phyloP scores from a whole-genome alignment of 345 rosid genomes.

The Populus deltoides region DNA sequence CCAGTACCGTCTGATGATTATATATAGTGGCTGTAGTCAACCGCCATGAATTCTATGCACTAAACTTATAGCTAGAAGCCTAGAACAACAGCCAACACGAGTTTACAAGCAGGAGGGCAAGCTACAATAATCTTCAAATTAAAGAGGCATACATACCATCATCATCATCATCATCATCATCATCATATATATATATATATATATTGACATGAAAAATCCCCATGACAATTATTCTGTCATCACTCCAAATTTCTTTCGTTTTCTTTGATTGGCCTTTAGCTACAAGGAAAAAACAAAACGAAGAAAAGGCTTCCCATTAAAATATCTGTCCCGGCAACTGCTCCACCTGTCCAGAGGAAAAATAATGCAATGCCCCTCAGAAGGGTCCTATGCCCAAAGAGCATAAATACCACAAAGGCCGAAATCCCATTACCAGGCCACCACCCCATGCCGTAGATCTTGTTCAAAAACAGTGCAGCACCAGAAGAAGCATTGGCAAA shows the following conservation, averaged over 20 bases:
- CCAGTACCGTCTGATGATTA: neutral
- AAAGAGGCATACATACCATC: too few relatives aligned
- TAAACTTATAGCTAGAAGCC: neutral
- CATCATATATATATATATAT: too few relatives aligned
- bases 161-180: too few relatives aligned
- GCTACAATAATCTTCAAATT: neutral
- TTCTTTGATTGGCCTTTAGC: neutral
- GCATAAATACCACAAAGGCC: neutral
- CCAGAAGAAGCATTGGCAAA: neutral
- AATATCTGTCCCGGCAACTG: neutral
- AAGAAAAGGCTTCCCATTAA: neutral
- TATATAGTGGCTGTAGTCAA: neutral
- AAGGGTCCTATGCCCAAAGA: neutral
- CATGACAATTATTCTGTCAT: too few relatives aligned
- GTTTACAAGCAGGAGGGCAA: neutral
- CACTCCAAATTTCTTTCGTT: neutral
- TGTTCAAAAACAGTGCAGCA: too few relatives aligned
- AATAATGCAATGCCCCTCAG: neutral
- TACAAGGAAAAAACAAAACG: neutral
- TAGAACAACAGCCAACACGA: neutral
- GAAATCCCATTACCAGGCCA: too few relatives aligned
- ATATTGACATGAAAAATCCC: too few relatives aligned
- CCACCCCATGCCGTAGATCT: too few relatives aligned
- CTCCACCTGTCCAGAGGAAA: neutral
- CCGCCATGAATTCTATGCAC: neutral